Evolutionary conservation across 2,329 filamentous ascomycete species (phyloP).

Genomic region (Colletotrichum graminicola): DNA sequence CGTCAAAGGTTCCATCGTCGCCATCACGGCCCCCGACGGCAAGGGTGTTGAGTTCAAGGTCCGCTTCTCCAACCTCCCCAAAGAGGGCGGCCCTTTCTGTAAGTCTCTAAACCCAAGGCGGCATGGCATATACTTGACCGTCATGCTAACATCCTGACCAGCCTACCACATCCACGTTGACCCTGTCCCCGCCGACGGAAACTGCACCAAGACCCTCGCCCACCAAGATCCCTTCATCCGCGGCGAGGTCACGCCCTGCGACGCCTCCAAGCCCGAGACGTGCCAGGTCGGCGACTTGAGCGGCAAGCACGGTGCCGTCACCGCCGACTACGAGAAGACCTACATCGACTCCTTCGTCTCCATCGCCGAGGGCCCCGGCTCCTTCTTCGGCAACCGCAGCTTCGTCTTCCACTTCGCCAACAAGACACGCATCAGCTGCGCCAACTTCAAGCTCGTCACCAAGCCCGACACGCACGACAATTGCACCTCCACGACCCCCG

Average conservation of each 20-base stretch:
- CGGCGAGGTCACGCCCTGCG: constrained; percentile 72
- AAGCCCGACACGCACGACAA: constrained; percentile 41
- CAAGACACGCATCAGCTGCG: constrained; percentile 73
- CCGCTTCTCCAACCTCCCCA: constrained; percentile 69
- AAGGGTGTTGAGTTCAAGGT: constrained; percentile 68
- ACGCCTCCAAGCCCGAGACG: constrained; percentile 66
- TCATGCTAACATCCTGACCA: constrained; percentile 49
- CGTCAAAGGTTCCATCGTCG: constrained; percentile 65
- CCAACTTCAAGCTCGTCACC: constrained; percentile 64
- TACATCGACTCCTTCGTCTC: constrained; percentile 72
- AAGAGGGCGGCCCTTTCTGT: constrained; percentile 71
- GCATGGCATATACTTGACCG: neutral
- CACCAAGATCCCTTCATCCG: constrained; percentile 80
- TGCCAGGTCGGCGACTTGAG: constrained; percentile 84
- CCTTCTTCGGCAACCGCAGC: constrained; percentile 75
- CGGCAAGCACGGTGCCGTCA: constrained; percentile 77
- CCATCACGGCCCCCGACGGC: constrained; percentile 60
- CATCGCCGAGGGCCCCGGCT: constrained; percentile 60
- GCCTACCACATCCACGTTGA: constrained; percentile 80
- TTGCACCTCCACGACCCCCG: constrained; percentile 29
- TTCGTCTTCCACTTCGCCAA: constrained; percentile 74
- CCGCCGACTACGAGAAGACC: constrained; percentile 57
- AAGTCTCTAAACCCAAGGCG: constrained; percentile 49
- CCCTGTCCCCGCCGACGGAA: constrained; percentile 74
- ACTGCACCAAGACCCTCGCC: constrained; percentile 75